phyloP scores from a whole-genome alignment of 768 basidiomycete species.

The Lactarius akahatsu region DNA sequence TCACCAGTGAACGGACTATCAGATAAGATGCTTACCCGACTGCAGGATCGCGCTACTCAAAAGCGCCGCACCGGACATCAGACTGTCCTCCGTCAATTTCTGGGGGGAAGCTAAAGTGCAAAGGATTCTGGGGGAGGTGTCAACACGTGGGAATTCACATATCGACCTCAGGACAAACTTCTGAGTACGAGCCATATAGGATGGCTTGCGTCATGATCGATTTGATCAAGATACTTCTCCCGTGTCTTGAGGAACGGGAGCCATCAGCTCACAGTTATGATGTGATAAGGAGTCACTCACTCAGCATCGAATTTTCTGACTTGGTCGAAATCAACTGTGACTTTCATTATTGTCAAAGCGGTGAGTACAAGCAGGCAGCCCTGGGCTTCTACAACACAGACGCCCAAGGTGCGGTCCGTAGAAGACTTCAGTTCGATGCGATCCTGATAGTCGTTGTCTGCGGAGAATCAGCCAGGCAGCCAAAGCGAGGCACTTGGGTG shows the following conservation, averaged over 20 bases:
- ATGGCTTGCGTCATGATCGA: slow-evolving; percentile 84
- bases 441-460: slow-evolving; percentile 70
- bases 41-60: slow-evolving; percentile 67
- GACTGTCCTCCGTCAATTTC: slow-evolving; percentile 73
- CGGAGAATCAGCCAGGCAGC: slow-evolving; percentile 5
- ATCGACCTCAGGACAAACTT: slow-evolving; percentile 41
- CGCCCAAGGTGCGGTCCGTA: slow-evolving; percentile 66
- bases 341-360: slow-evolving; percentile 69
- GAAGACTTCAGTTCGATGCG: slow-evolving; percentile 69
- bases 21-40: slow-evolving; percentile 53
- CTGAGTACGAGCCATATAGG: slow-evolving; percentile 66
- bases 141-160: not conserved
- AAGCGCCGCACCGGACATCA: slow-evolving; percentile 79
- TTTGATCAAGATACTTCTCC: slow-evolving; percentile 66
- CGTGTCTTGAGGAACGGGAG: slow-evolving; percentile 44
- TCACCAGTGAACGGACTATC: not conserved
- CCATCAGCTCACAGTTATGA: not conserved
- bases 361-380: slow-evolving; percentile 59
- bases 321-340: slow-evolving; percentile 57
- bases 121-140: slow-evolving; percentile 54
- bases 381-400: slow-evolving; percentile 56
- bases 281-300: slow-evolving; percentile 42
- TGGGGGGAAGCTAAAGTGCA: slow-evolving; percentile 79
- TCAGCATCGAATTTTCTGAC: slow-evolving; percentile 60
- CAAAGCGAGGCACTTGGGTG: not conserved